These are phyloP conservation scores for Middelhovenomyces tepae DNA, from an alignment of 805 yeast species.

Conservation along the genomic window DNA sequence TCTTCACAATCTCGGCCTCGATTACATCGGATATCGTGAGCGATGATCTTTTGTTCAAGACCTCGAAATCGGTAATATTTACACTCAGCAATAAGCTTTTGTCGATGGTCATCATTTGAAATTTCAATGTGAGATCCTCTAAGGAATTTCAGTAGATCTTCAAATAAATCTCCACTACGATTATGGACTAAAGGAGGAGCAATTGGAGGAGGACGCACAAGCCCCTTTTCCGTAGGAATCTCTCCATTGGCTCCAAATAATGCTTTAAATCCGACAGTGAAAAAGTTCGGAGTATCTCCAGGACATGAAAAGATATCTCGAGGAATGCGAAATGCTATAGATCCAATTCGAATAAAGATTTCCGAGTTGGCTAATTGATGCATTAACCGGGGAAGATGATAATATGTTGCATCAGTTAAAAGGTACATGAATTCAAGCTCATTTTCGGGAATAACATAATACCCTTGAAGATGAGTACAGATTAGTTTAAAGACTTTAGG, in stretches of 20 bases:
- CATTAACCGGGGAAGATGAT: slow-evolving; percentile 50
- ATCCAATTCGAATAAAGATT: slow-evolving; percentile 50
- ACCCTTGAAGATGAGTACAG: slow-evolving; percentile 61
- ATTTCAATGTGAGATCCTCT: slow-evolving; percentile 46
- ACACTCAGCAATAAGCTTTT: slow-evolving; percentile 56
- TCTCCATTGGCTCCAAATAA: slow-evolving; percentile 43
- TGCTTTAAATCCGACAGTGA: slow-evolving; percentile 51
- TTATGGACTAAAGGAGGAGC: slow-evolving; percentile 45
- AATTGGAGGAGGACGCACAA: slow-evolving; percentile 73
- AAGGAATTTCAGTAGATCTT: slow-evolving; percentile 45
- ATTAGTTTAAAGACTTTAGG: slow-evolving; percentile 61
- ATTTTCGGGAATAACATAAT: slow-evolving; percentile 49
- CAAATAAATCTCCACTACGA: slow-evolving; percentile 47
- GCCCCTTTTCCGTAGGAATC: slow-evolving; percentile 29
- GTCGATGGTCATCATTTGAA: slow-evolving; percentile 45
- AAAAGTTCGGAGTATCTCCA: slow-evolving; percentile 75
- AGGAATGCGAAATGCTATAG: slow-evolving; percentile 49
- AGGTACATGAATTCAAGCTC: slow-evolving; percentile 56
- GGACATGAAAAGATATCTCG: slow-evolving; percentile 42
- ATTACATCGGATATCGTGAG: slow-evolving; percentile 41
- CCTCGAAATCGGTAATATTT: slow-evolving; percentile 67
- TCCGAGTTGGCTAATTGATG: slow-evolving; percentile 44
- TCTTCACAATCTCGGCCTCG: slow-evolving; percentile 47
- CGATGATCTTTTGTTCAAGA: slow-evolving; percentile 62
- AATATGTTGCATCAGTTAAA: slow-evolving; percentile 65